Percentiles rank a stretch among this genome's conserved stretches.
Evolutionary conservation across 805 yeast genomes (phyloP).

Genomic region (Metschnikowia chrysomelidarum): DNA sequence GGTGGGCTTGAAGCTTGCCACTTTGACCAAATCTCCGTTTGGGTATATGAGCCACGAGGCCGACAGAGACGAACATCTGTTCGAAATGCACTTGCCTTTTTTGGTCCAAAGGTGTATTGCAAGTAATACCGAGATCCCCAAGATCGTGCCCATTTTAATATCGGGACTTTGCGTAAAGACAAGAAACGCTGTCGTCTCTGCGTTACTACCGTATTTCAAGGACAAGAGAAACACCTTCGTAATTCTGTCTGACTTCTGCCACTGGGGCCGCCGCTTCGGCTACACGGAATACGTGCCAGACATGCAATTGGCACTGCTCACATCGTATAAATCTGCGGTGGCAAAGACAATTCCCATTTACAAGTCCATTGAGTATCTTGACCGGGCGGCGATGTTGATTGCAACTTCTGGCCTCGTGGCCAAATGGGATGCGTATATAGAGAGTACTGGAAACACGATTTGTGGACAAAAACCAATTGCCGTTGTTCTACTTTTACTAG

Average conservation of each 20-base stretch:
- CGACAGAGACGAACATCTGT: constrained; percentile 87
- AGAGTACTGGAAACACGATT: constrained; percentile 77
- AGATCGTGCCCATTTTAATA: constrained; percentile 77
- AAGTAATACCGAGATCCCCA: constrained; percentile 33
- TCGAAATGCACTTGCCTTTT: constrained; percentile 92
- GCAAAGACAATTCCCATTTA: constrained; percentile 49
- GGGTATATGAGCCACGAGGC: constrained; percentile 52
- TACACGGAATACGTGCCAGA: constrained; percentile 36
- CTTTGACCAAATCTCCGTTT: constrained; percentile 37
- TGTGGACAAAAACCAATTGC: constrained; percentile 89
- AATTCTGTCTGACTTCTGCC: constrained; percentile 90
- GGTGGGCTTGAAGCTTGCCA: constrained; percentile 35
- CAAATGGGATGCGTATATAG: constrained; percentile 67
- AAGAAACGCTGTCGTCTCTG: constrained; percentile 44
- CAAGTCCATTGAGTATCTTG: constrained; percentile 72
- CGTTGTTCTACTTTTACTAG: constrained; percentile 56
- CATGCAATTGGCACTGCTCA: constrained; percentile 9
- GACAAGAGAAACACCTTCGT: constrained; percentile 65
- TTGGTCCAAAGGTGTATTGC: constrained; percentile 48
- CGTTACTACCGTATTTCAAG: constrained; percentile 51
- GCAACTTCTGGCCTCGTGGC: constrained; percentile 53
- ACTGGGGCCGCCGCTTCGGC: constrained; percentile 65
- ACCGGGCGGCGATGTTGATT: constrained; percentile 65
- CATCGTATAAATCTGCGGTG: constrained; percentile 9
- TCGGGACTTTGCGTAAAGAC: constrained; percentile 53